Percentiles rank a stretch among this genome's conserved stretches.
phyloP scores from a whole-genome alignment of 768 basidiomycete species.

The Gyrodon lividus region DNA sequence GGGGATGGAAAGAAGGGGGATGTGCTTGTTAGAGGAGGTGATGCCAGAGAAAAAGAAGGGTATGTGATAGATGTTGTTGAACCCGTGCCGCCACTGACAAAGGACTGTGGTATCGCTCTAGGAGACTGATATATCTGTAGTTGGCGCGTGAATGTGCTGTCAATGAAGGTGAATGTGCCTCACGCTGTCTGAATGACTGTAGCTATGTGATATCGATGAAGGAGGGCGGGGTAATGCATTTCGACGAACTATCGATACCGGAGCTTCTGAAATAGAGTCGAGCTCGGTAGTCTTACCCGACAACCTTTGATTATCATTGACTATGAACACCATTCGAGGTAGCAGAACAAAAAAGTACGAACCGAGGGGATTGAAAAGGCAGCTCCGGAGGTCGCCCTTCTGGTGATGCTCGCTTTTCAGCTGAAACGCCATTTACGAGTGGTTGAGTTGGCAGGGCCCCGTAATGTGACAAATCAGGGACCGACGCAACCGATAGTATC shows the following conservation, averaged over 20 bases:
- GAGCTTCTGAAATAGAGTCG: slow-evolving; percentile 13
- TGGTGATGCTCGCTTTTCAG: slow-evolving; percentile 10
- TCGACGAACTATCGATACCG: slow-evolving; percentile 31
- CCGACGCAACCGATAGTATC: slow-evolving; percentile 17
- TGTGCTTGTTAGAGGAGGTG: slow-evolving; percentile 35
- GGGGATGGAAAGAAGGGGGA: slow-evolving; percentile 43
- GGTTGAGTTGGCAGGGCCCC: slow-evolving; percentile 9
- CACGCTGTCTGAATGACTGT: slow-evolving; percentile 53
- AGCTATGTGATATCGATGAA: slow-evolving; percentile 44
- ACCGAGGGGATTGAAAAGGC: slow-evolving; percentile 15
- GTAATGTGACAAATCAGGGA: slow-evolving; percentile 14
- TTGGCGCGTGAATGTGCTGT: slow-evolving; percentile 12
- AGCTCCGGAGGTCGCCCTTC: slow-evolving; percentile 16
- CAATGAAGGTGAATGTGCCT: slow-evolving; percentile 14
- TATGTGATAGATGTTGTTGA: slow-evolving; percentile 49
- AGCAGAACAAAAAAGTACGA: slow-evolving; percentile 9
- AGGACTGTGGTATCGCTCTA: slow-evolving; percentile 33
- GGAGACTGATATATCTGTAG: slow-evolving; percentile 37
- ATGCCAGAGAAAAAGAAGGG: slow-evolving; percentile 43
- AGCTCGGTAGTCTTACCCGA: slow-evolving; percentile 13
- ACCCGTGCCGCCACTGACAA: slow-evolving; percentile 37
- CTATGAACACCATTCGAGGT: slow-evolving; percentile 11
- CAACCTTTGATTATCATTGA: slow-evolving; percentile 13
- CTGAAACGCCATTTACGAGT: slow-evolving; percentile 16
- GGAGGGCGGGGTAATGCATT: slow-evolving; percentile 44